Conservation (phyloP, 2,329 filamentous ascomycete species). For the Alternaria sp. region DNA sequence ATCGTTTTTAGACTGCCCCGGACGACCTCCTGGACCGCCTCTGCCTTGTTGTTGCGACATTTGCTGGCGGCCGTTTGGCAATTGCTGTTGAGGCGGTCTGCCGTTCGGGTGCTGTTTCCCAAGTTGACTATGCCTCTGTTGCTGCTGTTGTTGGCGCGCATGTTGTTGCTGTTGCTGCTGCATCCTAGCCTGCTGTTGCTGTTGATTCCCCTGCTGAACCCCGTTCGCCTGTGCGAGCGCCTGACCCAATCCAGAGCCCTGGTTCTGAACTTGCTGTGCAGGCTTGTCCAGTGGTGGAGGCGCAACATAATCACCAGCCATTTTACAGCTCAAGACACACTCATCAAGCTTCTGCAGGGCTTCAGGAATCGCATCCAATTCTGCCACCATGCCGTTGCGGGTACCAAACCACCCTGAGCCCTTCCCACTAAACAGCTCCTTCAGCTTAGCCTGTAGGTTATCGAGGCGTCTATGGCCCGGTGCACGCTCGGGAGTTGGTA, state of each 20-base stretch:
- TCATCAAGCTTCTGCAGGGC: constrained; percentile 52
- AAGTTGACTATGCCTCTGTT: constrained; percentile 8
- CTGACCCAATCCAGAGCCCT: constrained; percentile 11
- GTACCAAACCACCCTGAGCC: constrained; percentile 52
- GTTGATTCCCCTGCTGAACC: constrained; percentile 14
- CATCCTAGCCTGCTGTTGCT: constrained; percentile 16
- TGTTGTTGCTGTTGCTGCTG: constrained; percentile 20
- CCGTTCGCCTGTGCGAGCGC: constrained; percentile 10
- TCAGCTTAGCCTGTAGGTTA: constrained; percentile 43
- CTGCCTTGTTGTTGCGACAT: constrained; percentile 16
- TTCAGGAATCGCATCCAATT: constrained; percentile 46
- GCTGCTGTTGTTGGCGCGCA: constrained; percentile 22
- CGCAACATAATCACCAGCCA: constrained; percentile 39
- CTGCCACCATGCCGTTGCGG: constrained; percentile 50
- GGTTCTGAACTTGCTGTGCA: constrained; percentile 9
- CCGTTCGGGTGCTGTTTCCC: constrained; percentile 21
- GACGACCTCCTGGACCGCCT: constrained; percentile 15
- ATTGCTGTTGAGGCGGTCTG: constrained; percentile 17
- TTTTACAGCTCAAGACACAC: constrained; percentile 47
- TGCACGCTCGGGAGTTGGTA: constrained; percentile 37
- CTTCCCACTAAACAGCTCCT: constrained; percentile 42
- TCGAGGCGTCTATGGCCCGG: constrained; percentile 43
- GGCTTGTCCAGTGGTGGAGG: constrained; percentile 28
- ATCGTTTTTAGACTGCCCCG: constrained; percentile 24
- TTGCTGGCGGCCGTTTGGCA: constrained; percentile 11